Base-by-base conservation (phyloP, 2,329 filamentous ascomycete genomes). In the Thelonectria olida region DNA sequence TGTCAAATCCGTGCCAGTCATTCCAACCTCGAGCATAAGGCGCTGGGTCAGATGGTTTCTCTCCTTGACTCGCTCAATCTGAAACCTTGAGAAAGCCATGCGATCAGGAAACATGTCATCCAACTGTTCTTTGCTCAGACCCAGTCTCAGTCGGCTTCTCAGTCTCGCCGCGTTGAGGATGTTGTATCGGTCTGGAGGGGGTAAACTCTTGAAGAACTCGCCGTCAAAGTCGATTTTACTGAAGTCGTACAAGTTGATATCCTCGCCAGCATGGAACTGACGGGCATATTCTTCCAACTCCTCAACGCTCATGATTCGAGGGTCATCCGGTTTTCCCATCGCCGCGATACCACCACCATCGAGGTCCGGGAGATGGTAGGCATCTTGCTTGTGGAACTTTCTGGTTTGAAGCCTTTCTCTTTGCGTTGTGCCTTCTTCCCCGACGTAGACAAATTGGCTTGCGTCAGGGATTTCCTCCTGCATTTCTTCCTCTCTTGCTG, bases 171-270 rank as follows among this genome's bases (percentile, higher is more conserved):
- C 96, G 74, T 99, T 99, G 20, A 99, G 80, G 54, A 99, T 99
- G 71, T 98, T 98, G 81, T 99, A 99, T 49, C 95, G 88, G 80
- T 99, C 96, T 2, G 90, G 90, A 1, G 93, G 85, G 0, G 96
- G 96, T 58, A 99, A 79, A 74, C 93, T 97, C 75, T 91, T 88
- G 80, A 99, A 99, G 78, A 99, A 99, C 12, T 95, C 89, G 67
- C 94, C 92, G 67, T 98, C 92, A 72, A 98, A 99, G 74, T 99
- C 96, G 70, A 99, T 99, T 78, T 98, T 98, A 73, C 92, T 96
- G 74, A 99, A 99, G 78, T 98, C 95, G 77, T 98, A 98, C 5
- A 94, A 78, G 66, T 90, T 90, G 69, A 98, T 91, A 74, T 98
- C 95, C 77, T 98, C 93, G 55, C 96, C 96, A 62, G 88, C 88